These are phyloP conservation scores for Cinnamomum chago DNA, from an alignment of 164 flowering plant species.

Conservation along the genomic window DNA sequence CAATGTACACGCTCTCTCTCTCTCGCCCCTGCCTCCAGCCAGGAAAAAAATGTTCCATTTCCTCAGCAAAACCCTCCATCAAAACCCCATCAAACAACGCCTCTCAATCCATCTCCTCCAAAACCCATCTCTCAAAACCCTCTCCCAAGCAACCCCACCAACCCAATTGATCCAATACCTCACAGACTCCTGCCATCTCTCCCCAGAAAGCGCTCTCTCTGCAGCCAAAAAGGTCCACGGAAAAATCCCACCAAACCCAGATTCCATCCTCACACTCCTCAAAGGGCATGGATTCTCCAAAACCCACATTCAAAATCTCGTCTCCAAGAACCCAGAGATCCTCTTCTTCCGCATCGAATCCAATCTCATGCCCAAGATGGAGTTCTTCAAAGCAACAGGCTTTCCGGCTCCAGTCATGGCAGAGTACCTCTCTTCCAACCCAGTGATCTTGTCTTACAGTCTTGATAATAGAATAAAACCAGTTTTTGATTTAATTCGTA, in stretches of 20 bases:
- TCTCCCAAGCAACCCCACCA: not conserved
- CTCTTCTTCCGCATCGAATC: not conserved
- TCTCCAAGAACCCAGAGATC: not conserved
- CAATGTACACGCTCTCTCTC: too few relatives aligned
- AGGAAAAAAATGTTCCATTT: not conserved
- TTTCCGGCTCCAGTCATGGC: conserved; percentile 10
- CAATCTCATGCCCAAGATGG: conserved; percentile 22
- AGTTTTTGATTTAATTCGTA: conserved; percentile 1
- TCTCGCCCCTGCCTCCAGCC: too few relatives aligned
- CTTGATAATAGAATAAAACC: conserved; percentile 16
- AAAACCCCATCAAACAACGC: not conserved
- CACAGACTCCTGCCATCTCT: conserved; percentile 7
- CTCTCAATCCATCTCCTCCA: not conserved
- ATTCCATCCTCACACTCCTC: conserved; percentile 10
- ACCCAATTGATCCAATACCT: conserved; percentile 4
- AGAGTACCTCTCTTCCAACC: not conserved
- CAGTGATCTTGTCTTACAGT: conserved; percentile 3
- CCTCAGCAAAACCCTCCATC: not conserved
- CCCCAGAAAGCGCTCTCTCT: not conserved
- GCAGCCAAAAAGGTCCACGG: not conserved
- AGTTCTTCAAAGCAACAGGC: conserved; percentile 17
- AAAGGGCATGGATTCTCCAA: conserved; percentile 6
- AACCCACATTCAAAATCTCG: conserved; percentile 11
- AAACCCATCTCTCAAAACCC: conserved; percentile 9
- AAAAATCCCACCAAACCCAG: conserved; percentile 1